Evolutionary conservation across 371 early-diverging fungal genomes (phyloP), one percentile per base, ranked within the genome.

Genomic region (Rhizopus arrhizus): DNA sequence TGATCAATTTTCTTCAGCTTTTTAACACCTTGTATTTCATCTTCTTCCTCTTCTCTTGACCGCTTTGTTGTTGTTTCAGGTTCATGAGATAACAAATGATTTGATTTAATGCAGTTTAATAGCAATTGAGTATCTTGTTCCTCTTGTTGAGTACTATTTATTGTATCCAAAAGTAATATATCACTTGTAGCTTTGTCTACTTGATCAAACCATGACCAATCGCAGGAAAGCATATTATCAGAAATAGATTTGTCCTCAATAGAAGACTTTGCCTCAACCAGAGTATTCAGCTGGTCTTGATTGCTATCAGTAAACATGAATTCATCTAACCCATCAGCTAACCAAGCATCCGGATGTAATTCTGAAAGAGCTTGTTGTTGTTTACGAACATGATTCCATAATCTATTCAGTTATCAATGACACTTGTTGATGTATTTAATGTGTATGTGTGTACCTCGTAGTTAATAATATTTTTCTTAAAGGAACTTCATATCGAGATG

Each of bases 341-440:
- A 28, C 66, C 61, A 66, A 16, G 56, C 61, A 46, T 65, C 62
- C 13, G 52, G 15, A 28, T 55, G 42, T 11, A 56, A 15, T 45
- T 56, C 50, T 47, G 33, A 51, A 38, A 33, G 53, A 13, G 40
- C 36, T 58, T 61, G 47, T 53, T 65, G 62, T 49, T 65, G 61
- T 31, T 58, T 45, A 52, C 65, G 62, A 33, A 69, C 69, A 58
- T 69, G 49, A 51, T 69, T 69, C 69, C 65, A 69, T 16, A 69
- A 49, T 62, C 69, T 69, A 61, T 40, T 29, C 13, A 31, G 11
- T 11, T 11, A 13, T 16, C 36, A 35, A 34, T 11, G 31, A 22
- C 10, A 10, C 15, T 40, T 8, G 13, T 33, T 22, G 9, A 38
- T 42, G 10, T 52, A 34, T 38, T 29, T 4, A 42, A 22, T 22